Conservation (phyloP, 2,329 filamentous ascomycete genomes). For the Pezicula carpinea region DNA sequence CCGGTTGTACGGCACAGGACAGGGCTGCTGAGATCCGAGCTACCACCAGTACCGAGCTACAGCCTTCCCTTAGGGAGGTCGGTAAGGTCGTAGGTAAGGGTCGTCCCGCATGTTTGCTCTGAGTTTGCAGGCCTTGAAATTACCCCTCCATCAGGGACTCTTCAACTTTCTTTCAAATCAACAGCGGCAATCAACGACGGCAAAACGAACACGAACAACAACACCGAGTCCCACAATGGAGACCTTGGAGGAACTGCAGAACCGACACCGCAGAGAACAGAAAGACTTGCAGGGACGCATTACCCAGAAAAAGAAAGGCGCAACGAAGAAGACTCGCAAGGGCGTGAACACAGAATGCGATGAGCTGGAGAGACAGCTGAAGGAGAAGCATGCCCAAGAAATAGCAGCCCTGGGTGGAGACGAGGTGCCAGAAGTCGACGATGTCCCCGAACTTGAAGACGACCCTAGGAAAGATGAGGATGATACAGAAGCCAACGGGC, state of each 20-base stretch:
- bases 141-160: too few relatives aligned
- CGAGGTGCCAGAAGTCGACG: constrained; percentile 9
- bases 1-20: too few relatives aligned
- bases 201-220: not conserved
- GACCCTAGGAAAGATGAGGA: constrained; percentile 5
- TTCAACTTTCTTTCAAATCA: not conserved
- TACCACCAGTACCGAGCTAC: too few relatives aligned
- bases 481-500: constrained; percentile 4
- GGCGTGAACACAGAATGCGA: constrained; percentile 74
- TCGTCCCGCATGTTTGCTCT: too few relatives aligned
- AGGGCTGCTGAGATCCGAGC: too few relatives aligned
- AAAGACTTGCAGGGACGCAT: constrained; percentile 79
- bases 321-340: constrained; percentile 80
- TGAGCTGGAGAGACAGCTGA: constrained; percentile 60
- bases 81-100: too few relatives aligned
- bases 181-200: not conserved
- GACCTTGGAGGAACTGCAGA: constrained; percentile 70
- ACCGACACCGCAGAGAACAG: constrained; percentile 82
- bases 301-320: constrained; percentile 95
- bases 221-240: constrained; percentile 29
- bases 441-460: constrained; percentile 15
- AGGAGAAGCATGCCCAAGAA: constrained; percentile 63
- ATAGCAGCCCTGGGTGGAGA: constrained; percentile 37
- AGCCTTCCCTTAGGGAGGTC: too few relatives aligned
- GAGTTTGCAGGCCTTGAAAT: too few relatives aligned